Evolutionary conservation across 2,329 filamentous ascomycete genomes (phyloP), one percentile per base, ranked within the genome.

Genomic region (Rhexocercosporidium sp.): DNA sequence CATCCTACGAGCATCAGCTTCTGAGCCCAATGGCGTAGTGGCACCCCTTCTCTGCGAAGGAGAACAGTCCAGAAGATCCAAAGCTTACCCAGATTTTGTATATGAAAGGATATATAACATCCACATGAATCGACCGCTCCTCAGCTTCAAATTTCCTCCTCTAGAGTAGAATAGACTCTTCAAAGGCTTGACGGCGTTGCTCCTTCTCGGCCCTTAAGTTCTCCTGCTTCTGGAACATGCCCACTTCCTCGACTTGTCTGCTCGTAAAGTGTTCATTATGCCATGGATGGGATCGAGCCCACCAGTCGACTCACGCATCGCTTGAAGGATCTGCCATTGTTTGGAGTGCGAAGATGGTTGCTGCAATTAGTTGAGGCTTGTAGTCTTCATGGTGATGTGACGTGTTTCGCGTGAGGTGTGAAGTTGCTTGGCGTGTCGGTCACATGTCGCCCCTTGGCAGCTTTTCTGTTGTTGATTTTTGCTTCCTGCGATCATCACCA

Each of bases 181-280:
- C 59, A 29, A 37, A 62, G 8, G n/a, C 25, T 9, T 37, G 34
- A 25, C 46, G 59, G 1, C 44, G 46, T 18, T 37, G n/a, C 7
- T 62, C 46, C 9, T 27, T 51, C 22, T 25, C n/a, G 5, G 14
- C 11, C 25, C 37, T 62, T 3, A 62, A 29, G 12, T 2, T 39
- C 4, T 62, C 44, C 31, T 62, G 59, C 11, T 51, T 51, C 14
- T 62, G 20, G 22, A 62, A 62, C 44, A 62, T 47, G 27, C 8
- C 18, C 39, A 59, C 29, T 25, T 59, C 57, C 25, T 59, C 34
- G 16, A 8, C 29, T 20, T 59, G 37, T 8, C 18, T 37, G 27
- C n/a, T 46, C 57, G 57, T 44, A 27, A 59, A 22, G 18, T 3
- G 25, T 8, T 29, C 25, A 7, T 51, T 25, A 8, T 51, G 25